phyloP scores from a whole-genome alignment of 768 basidiomycete species.

The Tylopilus cervinicoccineus region DNA sequence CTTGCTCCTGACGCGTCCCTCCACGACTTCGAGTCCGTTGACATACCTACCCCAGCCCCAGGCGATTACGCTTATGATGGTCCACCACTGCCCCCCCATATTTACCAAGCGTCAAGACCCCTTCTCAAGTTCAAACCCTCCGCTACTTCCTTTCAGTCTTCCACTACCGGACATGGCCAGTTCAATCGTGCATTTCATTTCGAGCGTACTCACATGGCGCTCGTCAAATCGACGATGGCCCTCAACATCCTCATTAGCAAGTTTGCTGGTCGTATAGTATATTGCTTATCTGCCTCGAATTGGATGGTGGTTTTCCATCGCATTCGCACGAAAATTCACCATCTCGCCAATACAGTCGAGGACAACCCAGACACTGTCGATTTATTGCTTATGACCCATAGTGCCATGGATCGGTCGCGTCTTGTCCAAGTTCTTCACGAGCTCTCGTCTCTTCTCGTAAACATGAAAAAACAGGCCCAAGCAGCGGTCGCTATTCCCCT shows the following conservation, averaged over 20 bases:
- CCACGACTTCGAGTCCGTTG: constrained; percentile 67
- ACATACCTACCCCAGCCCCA: constrained; percentile 29
- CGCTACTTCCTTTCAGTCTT: constrained; percentile 39
- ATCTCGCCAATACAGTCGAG: constrained; percentile 51
- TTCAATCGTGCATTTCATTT: constrained; percentile 36
- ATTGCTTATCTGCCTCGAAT: constrained; percentile 83
- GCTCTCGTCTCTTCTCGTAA: constrained; percentile 75
- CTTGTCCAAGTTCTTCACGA: constrained; percentile 75
- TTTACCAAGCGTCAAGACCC: constrained; percentile 36
- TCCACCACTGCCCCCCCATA: constrained; percentile 36
- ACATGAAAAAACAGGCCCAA: constrained; percentile 74
- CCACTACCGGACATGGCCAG: constrained; percentile 25
- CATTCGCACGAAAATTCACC: constrained; percentile 64
- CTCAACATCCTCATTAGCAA: constrained; percentile 63
- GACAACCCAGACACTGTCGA: constrained; percentile 68
- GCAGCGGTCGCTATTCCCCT: constrained; percentile 67
- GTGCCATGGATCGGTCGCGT: constrained; percentile 64
- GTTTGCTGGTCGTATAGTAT: constrained; percentile 76
- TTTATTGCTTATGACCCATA: constrained; percentile 72
- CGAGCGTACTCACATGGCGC: constrained; percentile 60
- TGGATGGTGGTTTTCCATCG: constrained; percentile 76
- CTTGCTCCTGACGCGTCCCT: constrained; percentile 61
- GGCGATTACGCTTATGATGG: constrained; percentile 19
- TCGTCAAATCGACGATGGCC: constrained; percentile 49
- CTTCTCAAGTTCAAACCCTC: constrained; percentile 33